Conservation (phyloP, 768 basidiomycete species). For the Neoboletus brunneissimus region DNA sequence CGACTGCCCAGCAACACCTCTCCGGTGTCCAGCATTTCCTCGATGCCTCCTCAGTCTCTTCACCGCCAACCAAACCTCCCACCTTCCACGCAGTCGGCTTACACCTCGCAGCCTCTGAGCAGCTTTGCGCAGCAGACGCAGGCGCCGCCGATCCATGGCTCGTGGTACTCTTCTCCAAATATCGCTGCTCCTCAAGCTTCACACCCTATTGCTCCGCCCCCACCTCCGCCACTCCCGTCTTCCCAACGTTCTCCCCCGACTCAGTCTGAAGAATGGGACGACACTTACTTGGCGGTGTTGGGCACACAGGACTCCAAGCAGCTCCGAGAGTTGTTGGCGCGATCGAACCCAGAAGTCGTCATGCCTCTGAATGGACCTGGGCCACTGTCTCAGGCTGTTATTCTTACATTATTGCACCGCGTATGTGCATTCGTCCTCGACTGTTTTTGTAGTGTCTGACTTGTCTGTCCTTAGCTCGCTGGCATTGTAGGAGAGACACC, state of each 20-base stretch:
- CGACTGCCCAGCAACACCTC: constrained; percentile 35
- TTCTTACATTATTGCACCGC: constrained; percentile 78
- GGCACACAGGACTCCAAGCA: constrained; percentile 72
- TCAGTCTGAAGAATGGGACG: constrained; percentile 78
- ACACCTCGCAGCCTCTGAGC: constrained; percentile 32
- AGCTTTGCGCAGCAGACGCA: constrained; percentile 34
- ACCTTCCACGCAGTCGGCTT: constrained; percentile 36
- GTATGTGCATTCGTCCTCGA: constrained; percentile 42
- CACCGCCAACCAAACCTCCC: constrained; percentile 36
- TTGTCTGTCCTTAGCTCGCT: constrained; percentile 51
- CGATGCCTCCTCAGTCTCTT: constrained; percentile 34
- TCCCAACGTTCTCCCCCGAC: constrained; percentile 54
- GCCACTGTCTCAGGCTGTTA: constrained; percentile 79
- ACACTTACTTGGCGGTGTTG: constrained; percentile 73
- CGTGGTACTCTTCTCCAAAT: constrained; percentile 58
- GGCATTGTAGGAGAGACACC: constrained; percentile 71
- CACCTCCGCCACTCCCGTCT: constrained; percentile 35
- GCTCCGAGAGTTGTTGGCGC: constrained; percentile 68
- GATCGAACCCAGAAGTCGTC: constrained; percentile 74
- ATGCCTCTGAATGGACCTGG: constrained; percentile 71
- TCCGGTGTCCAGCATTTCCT: constrained; percentile 35
- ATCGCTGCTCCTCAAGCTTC: constrained; percentile 84
- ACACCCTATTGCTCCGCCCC: constrained; percentile 72
- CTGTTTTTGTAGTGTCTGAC: constrained; percentile 1
- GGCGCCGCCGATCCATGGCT: constrained; percentile 26